Conservation (phyloP, 805 yeast genomes). For the Lachancea meyersii region DNA sequence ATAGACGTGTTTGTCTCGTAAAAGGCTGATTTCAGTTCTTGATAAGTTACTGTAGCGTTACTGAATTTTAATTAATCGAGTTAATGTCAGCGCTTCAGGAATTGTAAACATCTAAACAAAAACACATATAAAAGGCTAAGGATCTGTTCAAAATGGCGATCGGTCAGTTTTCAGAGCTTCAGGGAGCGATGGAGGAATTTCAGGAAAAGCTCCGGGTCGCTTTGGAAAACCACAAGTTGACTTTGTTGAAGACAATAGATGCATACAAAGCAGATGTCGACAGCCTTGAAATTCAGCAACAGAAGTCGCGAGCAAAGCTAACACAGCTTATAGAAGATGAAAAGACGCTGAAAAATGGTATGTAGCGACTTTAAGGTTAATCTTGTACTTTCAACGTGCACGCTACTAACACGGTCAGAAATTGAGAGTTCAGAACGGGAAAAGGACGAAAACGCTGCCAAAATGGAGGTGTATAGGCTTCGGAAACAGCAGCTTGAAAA, state of each 20-base stretch:
- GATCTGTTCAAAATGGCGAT: slow-evolving; percentile 16
- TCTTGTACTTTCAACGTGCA: background rate
- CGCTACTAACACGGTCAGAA: slow-evolving; percentile 9
- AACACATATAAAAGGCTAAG: background rate
- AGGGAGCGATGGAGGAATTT: slow-evolving; percentile 36
- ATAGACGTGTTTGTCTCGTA: background rate
- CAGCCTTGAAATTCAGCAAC: slow-evolving; percentile 13
- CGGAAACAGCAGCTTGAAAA: slow-evolving; percentile 34
- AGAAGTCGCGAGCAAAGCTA: slow-evolving; percentile 3
- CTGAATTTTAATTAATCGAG: background rate
- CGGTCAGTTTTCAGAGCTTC: slow-evolving; percentile 34
- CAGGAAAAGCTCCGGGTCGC: slow-evolving; percentile 33
- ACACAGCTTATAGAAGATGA: slow-evolving; percentile 1
- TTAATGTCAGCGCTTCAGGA: background rate
- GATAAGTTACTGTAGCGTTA: no score
- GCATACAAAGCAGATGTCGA: slow-evolving; percentile 6
- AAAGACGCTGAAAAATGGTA: slow-evolving; percentile 6
- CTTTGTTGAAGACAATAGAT: slow-evolving; percentile 1
- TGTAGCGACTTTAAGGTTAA: background rate
- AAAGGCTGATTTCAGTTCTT: background rate
- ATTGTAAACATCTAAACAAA: background rate
- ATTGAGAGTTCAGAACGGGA: slow-evolving; percentile 23
- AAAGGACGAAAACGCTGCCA: slow-evolving; percentile 32
- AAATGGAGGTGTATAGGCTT: slow-evolving; percentile 33
- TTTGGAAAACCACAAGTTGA: slow-evolving; percentile 5